Percentiles rank a stretch among this genome's conserved stretches.
Conservation (phyloP, 1,284 basidiomycete species). For the Ustilago crameri region DNA sequence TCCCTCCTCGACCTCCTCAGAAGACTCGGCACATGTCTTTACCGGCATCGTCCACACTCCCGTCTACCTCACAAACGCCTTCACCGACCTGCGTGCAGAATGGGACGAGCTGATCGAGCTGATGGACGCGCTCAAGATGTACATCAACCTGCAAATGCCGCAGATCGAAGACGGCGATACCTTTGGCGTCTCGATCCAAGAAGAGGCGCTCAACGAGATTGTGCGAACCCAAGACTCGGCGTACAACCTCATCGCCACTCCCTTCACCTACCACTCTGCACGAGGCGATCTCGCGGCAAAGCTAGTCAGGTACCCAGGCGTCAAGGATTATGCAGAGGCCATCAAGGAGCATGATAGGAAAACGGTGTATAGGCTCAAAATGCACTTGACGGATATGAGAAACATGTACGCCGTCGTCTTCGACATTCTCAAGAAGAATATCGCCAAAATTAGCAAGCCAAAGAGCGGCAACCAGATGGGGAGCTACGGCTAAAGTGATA, state of each 20-base stretch:
- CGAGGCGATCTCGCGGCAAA: slow-evolving; percentile 48
- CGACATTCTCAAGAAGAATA: slow-evolving; percentile 50
- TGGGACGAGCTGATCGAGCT: slow-evolving; percentile 47
- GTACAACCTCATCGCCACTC: slow-evolving; percentile 46
- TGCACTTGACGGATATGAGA: slow-evolving; percentile 46
- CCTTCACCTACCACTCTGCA: slow-evolving; percentile 30
- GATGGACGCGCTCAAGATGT: slow-evolving; percentile 51
- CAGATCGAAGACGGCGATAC: slow-evolving; percentile 56
- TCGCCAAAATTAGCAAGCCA: slow-evolving; percentile 46
- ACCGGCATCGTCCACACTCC: slow-evolving; percentile 37
- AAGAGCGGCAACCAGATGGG: slow-evolving; percentile 56
- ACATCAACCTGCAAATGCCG: slow-evolving; percentile 53
- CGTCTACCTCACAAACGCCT: slow-evolving; percentile 19
- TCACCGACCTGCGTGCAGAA: slow-evolving; percentile 34
- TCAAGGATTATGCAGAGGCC: slow-evolving; percentile 38
- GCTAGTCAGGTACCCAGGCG: slow-evolving; percentile 38
- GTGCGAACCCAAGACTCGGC: slow-evolving; percentile 45
- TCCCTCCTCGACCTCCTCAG: neutral
- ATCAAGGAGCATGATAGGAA: slow-evolving; percentile 47
- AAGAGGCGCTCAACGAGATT: slow-evolving; percentile 53
- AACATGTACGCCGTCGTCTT: slow-evolving; percentile 51
- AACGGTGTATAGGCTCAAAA: slow-evolving; percentile 33
- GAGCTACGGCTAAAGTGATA: slow-evolving; percentile 37
- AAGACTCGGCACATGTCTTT: slow-evolving; percentile 30
- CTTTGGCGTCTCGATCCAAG: slow-evolving; percentile 50